These are phyloP conservation scores for Mycena sanguinolenta DNA, from an alignment of 768 basidiomycete genomes.

Conservation along the genomic window DNA sequence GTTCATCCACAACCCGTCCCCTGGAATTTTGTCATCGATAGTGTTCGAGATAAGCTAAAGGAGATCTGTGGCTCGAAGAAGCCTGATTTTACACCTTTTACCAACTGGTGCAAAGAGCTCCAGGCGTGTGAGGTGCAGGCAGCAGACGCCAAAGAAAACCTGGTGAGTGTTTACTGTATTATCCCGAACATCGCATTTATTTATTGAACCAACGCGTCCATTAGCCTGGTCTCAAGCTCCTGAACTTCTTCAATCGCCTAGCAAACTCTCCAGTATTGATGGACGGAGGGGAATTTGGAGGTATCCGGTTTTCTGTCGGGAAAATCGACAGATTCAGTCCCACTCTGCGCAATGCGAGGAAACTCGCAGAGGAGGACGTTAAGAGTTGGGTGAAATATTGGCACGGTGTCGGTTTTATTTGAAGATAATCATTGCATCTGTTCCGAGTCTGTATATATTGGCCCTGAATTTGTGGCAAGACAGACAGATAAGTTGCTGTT, in stretches of 20 bases:
- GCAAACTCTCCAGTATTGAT: background rate
- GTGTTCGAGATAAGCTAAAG: conserved; percentile 21
- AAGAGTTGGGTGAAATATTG: background rate
- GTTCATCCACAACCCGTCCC: conserved; percentile 51
- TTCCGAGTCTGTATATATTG: no score
- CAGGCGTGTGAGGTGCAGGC: conserved; percentile 13
- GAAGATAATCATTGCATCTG: no score
- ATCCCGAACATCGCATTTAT: no score
- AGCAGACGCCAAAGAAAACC: conserved; percentile 16
- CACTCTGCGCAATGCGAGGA: background rate
- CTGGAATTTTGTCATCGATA: conserved; percentile 44
- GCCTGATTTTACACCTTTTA: conserved; percentile 36
- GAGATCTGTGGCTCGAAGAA: background rate
- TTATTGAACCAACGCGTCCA: background rate
- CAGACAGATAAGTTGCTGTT: no score
- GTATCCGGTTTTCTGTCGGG: conserved; percentile 40
- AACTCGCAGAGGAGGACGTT: background rate
- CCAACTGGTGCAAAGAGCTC: conserved; percentile 39
- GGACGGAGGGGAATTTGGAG: background rate
- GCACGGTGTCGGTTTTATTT: background rate
- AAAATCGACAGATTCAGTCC: conserved; percentile 45
- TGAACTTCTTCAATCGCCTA: conserved; percentile 48
- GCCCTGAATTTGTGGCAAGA: no score
- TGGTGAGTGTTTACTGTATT: conserved; percentile 33
- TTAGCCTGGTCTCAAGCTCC: conserved; percentile 53